Evolutionary conservation across 768 basidiomycete species (phyloP).

Genomic region (Lactifluus rugatus): DNA sequence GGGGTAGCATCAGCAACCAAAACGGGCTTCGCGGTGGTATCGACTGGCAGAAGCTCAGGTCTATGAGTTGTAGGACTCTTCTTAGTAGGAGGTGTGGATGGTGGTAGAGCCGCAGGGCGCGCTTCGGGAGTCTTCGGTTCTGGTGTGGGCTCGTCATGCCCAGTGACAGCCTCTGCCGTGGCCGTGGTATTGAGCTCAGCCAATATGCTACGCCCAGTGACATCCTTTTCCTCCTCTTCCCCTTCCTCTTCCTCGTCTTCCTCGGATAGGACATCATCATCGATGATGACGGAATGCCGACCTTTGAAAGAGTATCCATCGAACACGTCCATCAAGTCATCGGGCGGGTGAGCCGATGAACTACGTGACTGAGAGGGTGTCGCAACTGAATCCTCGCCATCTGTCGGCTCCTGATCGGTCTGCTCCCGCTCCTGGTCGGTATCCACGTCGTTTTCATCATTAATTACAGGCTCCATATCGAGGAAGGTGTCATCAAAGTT

Average conservation of each 20-base stretch:
- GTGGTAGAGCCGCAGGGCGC: slow-evolving; percentile 31
- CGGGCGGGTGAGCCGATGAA: slow-evolving; percentile 50
- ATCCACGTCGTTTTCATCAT: slow-evolving; percentile 59
- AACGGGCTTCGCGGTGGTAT: slow-evolving; percentile 7
- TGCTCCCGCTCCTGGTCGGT: slow-evolving; percentile 61
- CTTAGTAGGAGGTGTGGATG: slow-evolving; percentile 11
- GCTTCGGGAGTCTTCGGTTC: slow-evolving; percentile 78
- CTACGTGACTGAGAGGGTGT: slow-evolving; percentile 75
- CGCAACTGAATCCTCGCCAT: slow-evolving; percentile 68
- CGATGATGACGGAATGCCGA: slow-evolving; percentile 66
- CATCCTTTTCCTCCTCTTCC: slow-evolving; percentile 30
- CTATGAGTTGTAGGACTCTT: slow-evolving; percentile 5
- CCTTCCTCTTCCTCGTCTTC: slow-evolving; percentile 45
- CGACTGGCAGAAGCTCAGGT: slow-evolving; percentile 5
- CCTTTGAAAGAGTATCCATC: slow-evolving; percentile 95
- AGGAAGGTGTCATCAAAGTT: slow-evolving; percentile 98
- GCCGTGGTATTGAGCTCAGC: slow-evolving; percentile 16
- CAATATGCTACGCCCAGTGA: slow-evolving; percentile 14
- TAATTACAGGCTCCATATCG: slow-evolving; percentile 88
- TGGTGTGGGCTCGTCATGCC: slow-evolving; percentile 26
- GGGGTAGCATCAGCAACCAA: slow-evolving; percentile 11
- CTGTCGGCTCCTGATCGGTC: slow-evolving; percentile 61
- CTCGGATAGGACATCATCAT: slow-evolving; percentile 39
- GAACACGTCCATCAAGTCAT: slow-evolving; percentile 67
- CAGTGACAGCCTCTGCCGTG: slow-evolving; percentile 24